Evolutionary conservation across 2,329 filamentous ascomycete genomes (phyloP).

Genomic region (Clarireedia homoeocarpa): DNA sequence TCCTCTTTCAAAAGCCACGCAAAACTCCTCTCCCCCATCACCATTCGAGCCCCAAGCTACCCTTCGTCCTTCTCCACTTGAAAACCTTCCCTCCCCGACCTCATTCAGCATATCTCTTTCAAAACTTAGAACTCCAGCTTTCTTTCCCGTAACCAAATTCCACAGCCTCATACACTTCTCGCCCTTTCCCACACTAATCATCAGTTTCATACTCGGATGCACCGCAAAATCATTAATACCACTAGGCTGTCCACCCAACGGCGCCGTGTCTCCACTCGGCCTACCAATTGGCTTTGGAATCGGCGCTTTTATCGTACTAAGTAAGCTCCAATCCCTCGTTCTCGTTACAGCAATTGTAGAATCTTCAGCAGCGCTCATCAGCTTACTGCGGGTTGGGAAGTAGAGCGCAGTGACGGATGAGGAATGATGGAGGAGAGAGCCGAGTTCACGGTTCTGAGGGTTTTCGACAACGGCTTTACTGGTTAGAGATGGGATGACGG

Average conservation of each 20-base stretch:
- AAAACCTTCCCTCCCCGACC: slow-evolving; percentile 68
- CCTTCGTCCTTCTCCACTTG: slow-evolving; percentile 72
- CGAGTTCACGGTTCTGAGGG: slow-evolving; percentile 78
- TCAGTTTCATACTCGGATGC: slow-evolving; percentile 92
- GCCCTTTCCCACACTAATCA: slow-evolving; percentile 85
- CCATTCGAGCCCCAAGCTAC: slow-evolving; percentile 72
- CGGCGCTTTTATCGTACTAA: slow-evolving; percentile 84
- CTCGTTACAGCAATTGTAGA: slow-evolving; percentile 83
- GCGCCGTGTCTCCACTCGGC: slow-evolving; percentile 84
- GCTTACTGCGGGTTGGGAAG: slow-evolving; percentile 80
- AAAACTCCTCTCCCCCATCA: slow-evolving; percentile 70
- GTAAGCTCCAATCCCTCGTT: slow-evolving; percentile 79
- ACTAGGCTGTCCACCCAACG: slow-evolving; percentile 69
- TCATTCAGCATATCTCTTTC: slow-evolving; percentile 62
- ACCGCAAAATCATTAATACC: slow-evolving; percentile 94
- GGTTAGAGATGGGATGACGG: slow-evolving; percentile 57
- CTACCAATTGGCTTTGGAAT: slow-evolving; percentile 71
- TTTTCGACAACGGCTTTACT: slow-evolving; percentile 75
- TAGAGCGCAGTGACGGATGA: slow-evolving; percentile 70
- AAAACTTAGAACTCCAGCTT: slow-evolving; percentile 88
- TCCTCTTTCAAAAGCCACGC: slow-evolving; percentile 81
- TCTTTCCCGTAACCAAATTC: slow-evolving; percentile 95
- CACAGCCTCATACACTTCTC: slow-evolving; percentile 89
- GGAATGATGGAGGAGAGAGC: slow-evolving; percentile 78
- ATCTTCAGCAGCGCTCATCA: slow-evolving; percentile 83